Percentiles rank a stretch among this genome's conserved stretches.
Evolutionary conservation across 352 stramenopile species (phyloP).

Genomic region (Peronosclerospora sorghi): DNA sequence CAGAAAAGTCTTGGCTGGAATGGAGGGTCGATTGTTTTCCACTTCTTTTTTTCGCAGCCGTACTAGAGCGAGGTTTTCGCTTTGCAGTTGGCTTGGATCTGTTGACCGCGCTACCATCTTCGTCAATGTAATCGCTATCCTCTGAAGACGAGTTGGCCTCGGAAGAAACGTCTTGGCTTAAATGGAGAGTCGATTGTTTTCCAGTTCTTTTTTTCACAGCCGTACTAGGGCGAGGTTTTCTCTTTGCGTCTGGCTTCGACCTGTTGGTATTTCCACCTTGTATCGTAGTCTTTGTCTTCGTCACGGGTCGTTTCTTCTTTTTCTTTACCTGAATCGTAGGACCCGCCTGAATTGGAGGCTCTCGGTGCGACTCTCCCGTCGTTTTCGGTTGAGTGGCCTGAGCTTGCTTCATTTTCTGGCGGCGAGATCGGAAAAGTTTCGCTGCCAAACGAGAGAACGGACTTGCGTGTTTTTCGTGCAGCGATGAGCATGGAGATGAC

Average conservation of each 20-base stretch:
- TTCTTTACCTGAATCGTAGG: conserved; percentile 3
- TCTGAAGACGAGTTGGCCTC: too few relatives aligned
- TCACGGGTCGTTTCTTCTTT: conserved; percentile 2
- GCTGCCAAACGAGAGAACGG: conserved; percentile 24
- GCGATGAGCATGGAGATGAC: background rate
- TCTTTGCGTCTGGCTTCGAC: conserved; percentile 1
- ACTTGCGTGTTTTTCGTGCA: conserved; percentile 14
- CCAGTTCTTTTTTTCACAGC: conserved; percentile 1
- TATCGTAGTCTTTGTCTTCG: conserved; percentile 1
- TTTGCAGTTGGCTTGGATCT: conserved; percentile 3
- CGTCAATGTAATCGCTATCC: background rate
- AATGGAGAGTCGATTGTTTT: background rate
- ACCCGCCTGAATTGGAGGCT: background rate
- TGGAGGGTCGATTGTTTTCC: background rate
- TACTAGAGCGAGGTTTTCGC: conserved; percentile 1
- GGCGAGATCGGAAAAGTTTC: conserved; percentile 19
- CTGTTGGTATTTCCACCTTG: conserved; percentile 1
- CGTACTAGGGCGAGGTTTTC: conserved; percentile 1
- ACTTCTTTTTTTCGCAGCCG: conserved; percentile 1
- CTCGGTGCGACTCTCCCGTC: background rate
- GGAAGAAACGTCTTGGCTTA: conserved; percentile 6
- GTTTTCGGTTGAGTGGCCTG: background rate
- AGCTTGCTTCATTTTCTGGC: conserved; percentile 15
- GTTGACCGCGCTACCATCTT: background rate
- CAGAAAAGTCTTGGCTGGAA: conserved; percentile 3